phyloP scores from a whole-genome alignment of 306 rosid species.

The Lupinus albus region DNA sequence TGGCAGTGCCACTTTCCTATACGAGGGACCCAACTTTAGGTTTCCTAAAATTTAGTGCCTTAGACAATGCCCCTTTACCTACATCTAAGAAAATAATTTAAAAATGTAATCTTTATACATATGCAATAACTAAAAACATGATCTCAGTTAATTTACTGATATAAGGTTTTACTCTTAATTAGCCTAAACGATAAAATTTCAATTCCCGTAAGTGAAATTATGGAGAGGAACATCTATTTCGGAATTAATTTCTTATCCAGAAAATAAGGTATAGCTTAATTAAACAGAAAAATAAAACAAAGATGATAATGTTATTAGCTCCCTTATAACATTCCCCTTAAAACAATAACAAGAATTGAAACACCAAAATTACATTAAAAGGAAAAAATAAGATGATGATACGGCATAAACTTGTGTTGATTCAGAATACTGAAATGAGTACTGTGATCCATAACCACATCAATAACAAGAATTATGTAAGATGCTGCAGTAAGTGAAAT shows the following conservation, averaged over 20 bases:
- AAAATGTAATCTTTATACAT: background rate
- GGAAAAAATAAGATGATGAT: slow-evolving; percentile 39
- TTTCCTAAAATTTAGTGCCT: background rate
- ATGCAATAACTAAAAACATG: background rate
- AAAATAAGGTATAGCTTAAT: no score
- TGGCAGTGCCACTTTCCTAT: no score
- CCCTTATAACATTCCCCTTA: slow-evolving; percentile 5
- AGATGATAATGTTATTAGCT: no score
- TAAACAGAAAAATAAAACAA: no score
- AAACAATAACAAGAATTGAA: slow-evolving; percentile 25
- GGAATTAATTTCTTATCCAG: no score
- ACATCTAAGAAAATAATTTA: background rate
- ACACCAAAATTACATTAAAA: slow-evolving; percentile 23
- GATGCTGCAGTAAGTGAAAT: slow-evolving; percentile 72
- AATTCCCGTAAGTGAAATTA: no score
- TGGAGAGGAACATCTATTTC: no score
- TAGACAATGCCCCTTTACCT: background rate
- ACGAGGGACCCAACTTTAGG: no score
- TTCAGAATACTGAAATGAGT: slow-evolving; percentile 58
- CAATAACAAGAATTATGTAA: slow-evolving; percentile 64
- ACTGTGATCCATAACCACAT: slow-evolving; percentile 47
- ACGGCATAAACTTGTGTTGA: slow-evolving; percentile 67
- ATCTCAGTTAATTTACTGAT: no score
- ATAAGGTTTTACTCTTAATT: no score
- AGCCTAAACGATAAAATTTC: no score